Base-by-base conservation (phyloP, 495 filamentous ascomycete genomes). In the Penicillium herquei region DNA sequence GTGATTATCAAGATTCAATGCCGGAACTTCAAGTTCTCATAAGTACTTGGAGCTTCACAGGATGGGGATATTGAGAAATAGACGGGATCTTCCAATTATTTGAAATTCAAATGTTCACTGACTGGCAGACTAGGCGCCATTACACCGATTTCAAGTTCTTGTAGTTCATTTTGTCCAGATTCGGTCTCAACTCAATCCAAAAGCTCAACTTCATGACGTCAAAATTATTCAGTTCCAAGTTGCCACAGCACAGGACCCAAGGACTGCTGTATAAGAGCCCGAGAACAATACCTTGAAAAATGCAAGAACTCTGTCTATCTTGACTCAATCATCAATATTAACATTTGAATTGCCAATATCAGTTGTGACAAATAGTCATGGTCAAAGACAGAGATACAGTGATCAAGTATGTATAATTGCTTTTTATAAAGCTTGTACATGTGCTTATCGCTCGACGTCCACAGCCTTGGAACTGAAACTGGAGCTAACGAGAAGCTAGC, bases 311-410 rank as follows among this genome's bases (percentile, higher is more conserved):
- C 4, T 1, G 21, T 26, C 21, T 26, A 26, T 7, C 34, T 37
- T 1, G 9, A 37, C 34, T 9, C 34, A 37, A 10, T 37, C 33
- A 7, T 42, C 11, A 43, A 43, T 16, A 43, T 42, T 42, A 42
- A 42, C 6, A n/a, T 42, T n/a, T 6, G 16, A 42, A 42, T 42
- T 6, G n/a, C 16, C 13, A 7, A 6, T 6, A 26, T 26, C 21
- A 4, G 21, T 26, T 26, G 21, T 26, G 21, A 26, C 14, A 2
- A 67, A 71, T 43, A 54, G 80, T 59, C 50, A 85, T 85, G 80
- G 79, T 83, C 39, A 84, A 84, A 67, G 77, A 80, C 61, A 70
- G 69, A 42, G 72, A 80, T 32, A 85, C 81, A 7, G 80, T 84
- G 26, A 82, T 84, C 51, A 50, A 79, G 81, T 82, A 55, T 37